Evolutionary conservation across 768 basidiomycete species (phyloP).

Genomic region (Tulasnella sp.): DNA sequence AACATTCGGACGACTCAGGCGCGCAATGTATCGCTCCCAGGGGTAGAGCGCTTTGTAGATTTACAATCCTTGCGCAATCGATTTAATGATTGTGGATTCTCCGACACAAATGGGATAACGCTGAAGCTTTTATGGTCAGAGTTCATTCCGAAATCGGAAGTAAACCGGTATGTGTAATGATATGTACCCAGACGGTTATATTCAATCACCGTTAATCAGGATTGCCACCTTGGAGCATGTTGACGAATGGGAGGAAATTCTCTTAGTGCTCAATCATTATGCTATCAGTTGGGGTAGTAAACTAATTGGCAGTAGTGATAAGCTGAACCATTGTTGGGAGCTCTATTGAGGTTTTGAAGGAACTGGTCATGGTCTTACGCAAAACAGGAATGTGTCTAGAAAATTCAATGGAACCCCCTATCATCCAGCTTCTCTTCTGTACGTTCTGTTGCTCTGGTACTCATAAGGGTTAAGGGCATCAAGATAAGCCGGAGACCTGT

Average conservation of each 20-base stretch:
- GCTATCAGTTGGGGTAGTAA: slow-evolving; percentile 67
- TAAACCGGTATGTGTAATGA: slow-evolving; percentile 41
- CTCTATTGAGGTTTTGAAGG: too few species aligned
- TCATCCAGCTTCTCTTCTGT: too few species aligned
- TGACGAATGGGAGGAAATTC: slow-evolving; percentile 90
- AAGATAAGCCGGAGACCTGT: too few species aligned
- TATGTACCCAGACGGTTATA: too few species aligned
- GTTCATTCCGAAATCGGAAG: slow-evolving; percentile 38
- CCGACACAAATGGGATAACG: slow-evolving; percentile 41
- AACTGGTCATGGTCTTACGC: too few species aligned
- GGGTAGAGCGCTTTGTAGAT: slow-evolving; percentile 49
- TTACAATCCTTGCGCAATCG: slow-evolving; percentile 43
- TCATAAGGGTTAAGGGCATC: too few species aligned
- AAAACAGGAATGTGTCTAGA: too few species aligned
- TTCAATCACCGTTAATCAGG: slow-evolving; percentile 29
- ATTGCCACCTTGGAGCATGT: slow-evolving; percentile 72
- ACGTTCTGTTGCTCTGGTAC: too few species aligned
- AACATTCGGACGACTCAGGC: slow-evolving; percentile 32
- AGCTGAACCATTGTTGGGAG: too few species aligned
- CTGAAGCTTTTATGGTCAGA: slow-evolving; percentile 53
- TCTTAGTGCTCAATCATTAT: slow-evolving; percentile 81
- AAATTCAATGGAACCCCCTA: too few species aligned
- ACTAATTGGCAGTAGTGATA: too few species aligned
- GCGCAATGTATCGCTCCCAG: slow-evolving; percentile 61
- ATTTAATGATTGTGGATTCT: slow-evolving; percentile 47